Evolutionary conservation across 2,329 filamentous ascomycete genomes (phyloP).

Genomic region (Alternaria burnsii): DNA sequence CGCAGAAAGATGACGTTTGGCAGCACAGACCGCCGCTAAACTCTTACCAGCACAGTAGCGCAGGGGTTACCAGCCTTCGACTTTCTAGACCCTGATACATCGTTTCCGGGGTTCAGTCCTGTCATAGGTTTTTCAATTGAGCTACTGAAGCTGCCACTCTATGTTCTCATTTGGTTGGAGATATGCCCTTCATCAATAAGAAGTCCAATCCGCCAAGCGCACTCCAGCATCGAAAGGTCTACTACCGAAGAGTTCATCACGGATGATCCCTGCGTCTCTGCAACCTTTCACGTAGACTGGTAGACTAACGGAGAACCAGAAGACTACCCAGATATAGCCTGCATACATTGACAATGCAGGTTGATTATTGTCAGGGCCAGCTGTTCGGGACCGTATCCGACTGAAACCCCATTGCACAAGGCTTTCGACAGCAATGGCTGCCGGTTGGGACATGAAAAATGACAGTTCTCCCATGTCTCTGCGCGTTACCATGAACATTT

Average conservation of each 20-base stretch:
- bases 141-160: not conserved
- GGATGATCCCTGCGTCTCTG: not conserved
- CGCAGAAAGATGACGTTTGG: not conserved
- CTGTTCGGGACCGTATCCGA: not conserved
- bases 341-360: not conserved
- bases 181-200: not conserved
- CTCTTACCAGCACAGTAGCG: not conserved
- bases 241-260: not conserved
- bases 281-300: not conserved
- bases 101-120: not conserved
- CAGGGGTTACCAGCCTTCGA: not conserved
- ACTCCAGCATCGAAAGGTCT: not conserved
- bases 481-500: slow-evolving; percentile 14
- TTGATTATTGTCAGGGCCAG: not conserved
- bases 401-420: not conserved
- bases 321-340: not conserved
- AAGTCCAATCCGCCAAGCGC: not conserved
- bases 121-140: not conserved
- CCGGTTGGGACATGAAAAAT: slow-evolving; percentile 12
- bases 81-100: not conserved
- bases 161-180: not conserved
- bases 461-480: slow-evolving; percentile 12
- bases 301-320: not conserved
- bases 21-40: slow-evolving; percentile 1
- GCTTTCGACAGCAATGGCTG: not conserved